These are phyloP conservation scores for Penicillium ucsense DNA, from an alignment of 495 filamentous ascomycete genomes.

Conservation along the genomic window DNA sequence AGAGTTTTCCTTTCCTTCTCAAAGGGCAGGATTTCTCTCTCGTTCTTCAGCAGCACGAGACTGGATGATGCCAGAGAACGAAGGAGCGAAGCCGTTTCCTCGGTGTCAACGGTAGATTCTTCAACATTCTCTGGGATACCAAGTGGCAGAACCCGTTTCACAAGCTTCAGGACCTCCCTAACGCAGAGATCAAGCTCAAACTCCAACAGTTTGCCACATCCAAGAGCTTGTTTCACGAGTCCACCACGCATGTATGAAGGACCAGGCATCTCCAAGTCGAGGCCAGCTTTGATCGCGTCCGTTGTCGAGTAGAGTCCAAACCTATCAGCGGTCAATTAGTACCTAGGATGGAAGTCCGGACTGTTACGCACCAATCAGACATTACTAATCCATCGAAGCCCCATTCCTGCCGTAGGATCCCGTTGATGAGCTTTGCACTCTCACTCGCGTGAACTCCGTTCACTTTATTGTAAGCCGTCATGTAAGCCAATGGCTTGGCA, in stretches of 20 bases:
- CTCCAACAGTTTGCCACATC: slow-evolving; percentile 42
- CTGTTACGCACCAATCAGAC: too few species aligned
- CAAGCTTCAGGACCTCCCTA: slow-evolving; percentile 45
- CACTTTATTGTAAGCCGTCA: slow-evolving; percentile 66
- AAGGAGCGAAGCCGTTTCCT: slow-evolving; percentile 57
- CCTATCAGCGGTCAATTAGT: slow-evolving; percentile 22
- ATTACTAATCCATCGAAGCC: background rate
- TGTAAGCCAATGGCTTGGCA: slow-evolving; percentile 46
- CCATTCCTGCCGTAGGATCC: slow-evolving; percentile 9
- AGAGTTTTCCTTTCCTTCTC: slow-evolving; percentile 54
- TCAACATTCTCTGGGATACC: slow-evolving; percentile 44
- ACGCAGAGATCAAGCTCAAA: slow-evolving; percentile 47
- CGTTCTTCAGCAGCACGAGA: slow-evolving; percentile 72
- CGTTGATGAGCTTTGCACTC: too few species aligned
- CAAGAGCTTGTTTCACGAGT: slow-evolving; percentile 40
- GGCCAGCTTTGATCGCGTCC: slow-evolving; percentile 56
- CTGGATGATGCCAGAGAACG: slow-evolving; percentile 59
- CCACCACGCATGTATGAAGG: slow-evolving; percentile 49
- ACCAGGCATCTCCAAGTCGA: slow-evolving; percentile 68
- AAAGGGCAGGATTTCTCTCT: slow-evolving; percentile 53
- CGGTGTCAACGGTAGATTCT: slow-evolving; percentile 48
- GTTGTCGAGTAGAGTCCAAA: slow-evolving; percentile 60
- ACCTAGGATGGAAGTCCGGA: too few species aligned
- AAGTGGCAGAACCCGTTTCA: slow-evolving; percentile 46
- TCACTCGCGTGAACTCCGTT: too few species aligned